phyloP scores from a whole-genome alignment of 2,329 filamentous ascomycete genomes.

The Alternaria infectoria region DNA sequence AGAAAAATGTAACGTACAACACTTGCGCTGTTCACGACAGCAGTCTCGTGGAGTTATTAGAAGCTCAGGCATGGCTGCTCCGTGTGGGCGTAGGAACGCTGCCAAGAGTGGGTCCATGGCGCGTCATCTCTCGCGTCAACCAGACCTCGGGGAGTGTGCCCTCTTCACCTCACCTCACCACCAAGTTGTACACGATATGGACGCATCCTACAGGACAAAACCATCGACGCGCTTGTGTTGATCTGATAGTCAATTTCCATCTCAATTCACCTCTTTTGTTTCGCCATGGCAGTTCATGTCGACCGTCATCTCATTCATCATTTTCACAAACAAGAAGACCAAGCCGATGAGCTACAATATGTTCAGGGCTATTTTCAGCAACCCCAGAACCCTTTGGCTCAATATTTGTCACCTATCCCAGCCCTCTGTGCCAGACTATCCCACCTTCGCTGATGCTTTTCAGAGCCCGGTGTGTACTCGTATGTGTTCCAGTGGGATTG shows the following conservation, averaged over 20 bases:
- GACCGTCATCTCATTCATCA: neutral
- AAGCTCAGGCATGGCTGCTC: neutral
- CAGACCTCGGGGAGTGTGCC: neutral
- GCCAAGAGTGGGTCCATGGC: neutral
- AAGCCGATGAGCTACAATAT: neutral
- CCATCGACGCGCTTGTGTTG: neutral
- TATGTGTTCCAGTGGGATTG: neutral
- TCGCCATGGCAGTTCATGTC: neutral
- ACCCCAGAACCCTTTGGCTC: too few relatives aligned
- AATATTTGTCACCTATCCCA: neutral
- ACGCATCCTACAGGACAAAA: neutral
- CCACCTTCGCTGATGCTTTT: neutral
- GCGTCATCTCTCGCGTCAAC: slow-evolving; percentile 1
- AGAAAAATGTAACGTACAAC: neutral
- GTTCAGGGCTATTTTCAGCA: neutral
- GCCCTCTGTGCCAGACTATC: neutral
- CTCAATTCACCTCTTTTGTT: neutral
- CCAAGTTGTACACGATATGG: neutral
- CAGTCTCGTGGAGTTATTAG: neutral
- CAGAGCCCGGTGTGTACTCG: neutral
- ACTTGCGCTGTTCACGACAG: neutral
- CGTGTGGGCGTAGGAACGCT: neutral
- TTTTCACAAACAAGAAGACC: neutral
- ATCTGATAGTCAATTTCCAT: neutral
- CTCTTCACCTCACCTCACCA: neutral